phyloP scores from a whole-genome alignment of 768 basidiomycete genomes.

The Fomitopsis serialis region DNA sequence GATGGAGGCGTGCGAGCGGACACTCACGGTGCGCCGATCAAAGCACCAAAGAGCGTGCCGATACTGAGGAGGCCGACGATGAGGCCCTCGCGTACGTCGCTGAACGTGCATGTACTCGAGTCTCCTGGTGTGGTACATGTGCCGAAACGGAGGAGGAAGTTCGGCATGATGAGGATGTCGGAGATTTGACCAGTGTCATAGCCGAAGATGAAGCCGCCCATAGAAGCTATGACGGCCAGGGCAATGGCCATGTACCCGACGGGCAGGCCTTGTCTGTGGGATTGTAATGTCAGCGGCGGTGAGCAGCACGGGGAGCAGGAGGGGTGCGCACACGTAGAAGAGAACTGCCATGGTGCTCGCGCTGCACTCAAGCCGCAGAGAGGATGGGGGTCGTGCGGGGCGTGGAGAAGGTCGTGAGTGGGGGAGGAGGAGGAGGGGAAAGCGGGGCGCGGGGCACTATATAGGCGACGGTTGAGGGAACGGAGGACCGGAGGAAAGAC shows the following conservation, averaged over 20 bases:
- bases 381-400: background rate
- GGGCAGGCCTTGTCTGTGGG: conserved; percentile 48
- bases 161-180: conserved; percentile 68
- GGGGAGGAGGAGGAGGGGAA: background rate
- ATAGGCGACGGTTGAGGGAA: background rate
- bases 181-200: conserved; percentile 79
- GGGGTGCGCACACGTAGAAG: conserved; percentile 22
- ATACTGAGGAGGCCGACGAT: conserved; percentile 70
- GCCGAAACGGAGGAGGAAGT: conserved; percentile 63
- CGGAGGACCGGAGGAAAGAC: background rate
- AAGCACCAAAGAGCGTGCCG: conserved; percentile 60
- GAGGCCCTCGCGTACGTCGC: conserved; percentile 52
- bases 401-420: background rate
- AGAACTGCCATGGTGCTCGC: conserved; percentile 21
- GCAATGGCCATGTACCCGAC: conserved; percentile 59
- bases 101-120: conserved; percentile 44
- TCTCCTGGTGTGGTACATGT: conserved; percentile 37
- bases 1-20: background rate
- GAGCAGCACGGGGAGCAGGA: background rate
- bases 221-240: conserved; percentile 61
- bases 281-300: background rate
- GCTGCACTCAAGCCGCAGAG: background rate
- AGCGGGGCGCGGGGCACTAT: background rate
- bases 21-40: conserved; percentile 56
- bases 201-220: conserved; percentile 44